phyloP scores from a whole-genome alignment of 495 filamentous ascomycete species.

The Endocarpon pusillum region DNA sequence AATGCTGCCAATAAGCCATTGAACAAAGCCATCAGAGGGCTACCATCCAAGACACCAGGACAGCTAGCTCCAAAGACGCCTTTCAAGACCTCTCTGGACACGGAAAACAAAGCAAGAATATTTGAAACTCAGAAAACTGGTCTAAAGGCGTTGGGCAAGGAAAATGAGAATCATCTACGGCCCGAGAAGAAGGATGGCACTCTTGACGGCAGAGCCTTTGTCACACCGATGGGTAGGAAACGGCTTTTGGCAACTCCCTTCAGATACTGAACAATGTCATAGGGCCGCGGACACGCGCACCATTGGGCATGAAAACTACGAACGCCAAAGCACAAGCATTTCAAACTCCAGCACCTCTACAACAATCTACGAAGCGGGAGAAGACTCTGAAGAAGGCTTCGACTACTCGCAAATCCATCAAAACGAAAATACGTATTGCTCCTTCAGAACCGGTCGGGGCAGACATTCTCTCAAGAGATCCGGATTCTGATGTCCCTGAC shows the following conservation, averaged over 20 bases:
- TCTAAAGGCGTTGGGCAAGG: conserved; percentile 41
- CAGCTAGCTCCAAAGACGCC: conserved; percentile 67
- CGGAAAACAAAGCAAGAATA: conserved; percentile 60
- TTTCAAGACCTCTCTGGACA: conserved; percentile 64
- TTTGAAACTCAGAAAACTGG: conserved; percentile 45
- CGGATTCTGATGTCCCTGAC: conserved; percentile 47
- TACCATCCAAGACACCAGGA: conserved; percentile 64
- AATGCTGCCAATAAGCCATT: conserved; percentile 63
- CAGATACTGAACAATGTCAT: conserved; percentile 14
- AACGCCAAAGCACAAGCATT: conserved; percentile 71
- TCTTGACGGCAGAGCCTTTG: conserved; percentile 42
- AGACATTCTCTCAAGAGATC: conserved; percentile 14
- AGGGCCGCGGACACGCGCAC: conserved; percentile 60
- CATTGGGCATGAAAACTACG: conserved; percentile 84
- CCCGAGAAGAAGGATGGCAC: conserved; percentile 40
- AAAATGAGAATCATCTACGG: conserved; percentile 45
- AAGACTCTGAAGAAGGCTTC: conserved; percentile 31
- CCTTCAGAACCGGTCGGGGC: conserved; percentile 15
- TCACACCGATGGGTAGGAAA: conserved; percentile 85
- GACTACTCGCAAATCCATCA: conserved; percentile 31
- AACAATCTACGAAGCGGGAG: conserved; percentile 25
- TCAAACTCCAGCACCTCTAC: conserved; percentile 40
- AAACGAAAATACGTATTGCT: conserved; percentile 23
- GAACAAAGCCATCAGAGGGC: conserved; percentile 44
- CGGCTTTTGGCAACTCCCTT: conserved; percentile 7